Evolutionary conservation across 2,329 filamentous ascomycete species (phyloP), one percentile per base, ranked within the genome.

Genomic region (Cladophialophora psammophila): DNA sequence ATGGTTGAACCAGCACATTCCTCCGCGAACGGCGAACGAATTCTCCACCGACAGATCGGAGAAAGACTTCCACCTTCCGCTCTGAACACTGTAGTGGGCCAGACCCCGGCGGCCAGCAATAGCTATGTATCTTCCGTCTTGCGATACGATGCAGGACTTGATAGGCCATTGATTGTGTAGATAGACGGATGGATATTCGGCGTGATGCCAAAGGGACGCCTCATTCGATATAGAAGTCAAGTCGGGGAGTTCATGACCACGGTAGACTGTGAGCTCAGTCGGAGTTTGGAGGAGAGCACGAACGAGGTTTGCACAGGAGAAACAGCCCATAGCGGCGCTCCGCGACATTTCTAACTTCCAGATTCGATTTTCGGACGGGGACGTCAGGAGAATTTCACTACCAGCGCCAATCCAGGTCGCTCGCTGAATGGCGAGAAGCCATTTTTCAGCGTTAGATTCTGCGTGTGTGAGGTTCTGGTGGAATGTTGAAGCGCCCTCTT

Each of bases 1-100:
- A 79, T 99, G 94, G 72, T 96, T 93, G 76, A 96, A 94, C 95
- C 95, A 99, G 77, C 94, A 98, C 94, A 99, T 97, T 6, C 95
- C 95, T 57, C 95, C 95, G 69, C 94, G 86, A 13, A 99, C 92
- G 31, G 93, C 88, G 76, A 99, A 99, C 69, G 94, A 92, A 73
- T 94, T 93, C 78, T 98, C 95, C 75, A 90, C 86, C 35, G 86
- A 87, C 32, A 89, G 86, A 73, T 94, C 93, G 57, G 90, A 86
- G 77, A 99, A 99, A 0, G 91, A 96, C 77, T 96, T 97, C 95
- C 95, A 99, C 66, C 95, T 87, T 34, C 94, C 92, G 76, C 94
- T 98, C 72, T 91, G 91, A 68, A 97, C 88, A 75, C 95, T 98
- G 79, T 99, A 99, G 78, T 99, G 95, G 9, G 94, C 94, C 60